Conservation (phyloP, 306 rosid species). For the Fragaria iinumae region DNA sequence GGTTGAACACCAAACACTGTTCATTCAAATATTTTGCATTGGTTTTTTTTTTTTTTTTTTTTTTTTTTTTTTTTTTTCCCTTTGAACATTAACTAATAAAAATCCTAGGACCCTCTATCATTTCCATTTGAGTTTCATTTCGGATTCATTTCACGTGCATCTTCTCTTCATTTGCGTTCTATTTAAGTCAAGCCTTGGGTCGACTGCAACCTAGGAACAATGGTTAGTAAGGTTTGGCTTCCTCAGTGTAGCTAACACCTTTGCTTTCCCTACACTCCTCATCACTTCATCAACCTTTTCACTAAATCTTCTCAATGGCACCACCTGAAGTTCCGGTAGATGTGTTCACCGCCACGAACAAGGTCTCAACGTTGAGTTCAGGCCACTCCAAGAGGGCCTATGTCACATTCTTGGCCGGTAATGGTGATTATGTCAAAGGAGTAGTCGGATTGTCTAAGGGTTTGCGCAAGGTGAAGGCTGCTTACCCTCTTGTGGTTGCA, state of each 20-base stretch:
- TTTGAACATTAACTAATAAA: not conserved
- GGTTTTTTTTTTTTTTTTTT: not conserved
- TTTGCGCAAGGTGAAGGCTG: slow-evolving; percentile 46
- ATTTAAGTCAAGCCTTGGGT: slow-evolving; percentile 24
- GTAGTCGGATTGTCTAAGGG: slow-evolving; percentile 63
- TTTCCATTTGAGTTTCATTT: slow-evolving; percentile 45
- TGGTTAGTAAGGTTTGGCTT: slow-evolving; percentile 27
- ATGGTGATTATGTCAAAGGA: slow-evolving; percentile 63
- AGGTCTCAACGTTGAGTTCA: slow-evolving; percentile 15
- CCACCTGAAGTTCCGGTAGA: slow-evolving; percentile 29
- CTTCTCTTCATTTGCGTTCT: slow-evolving; percentile 25
- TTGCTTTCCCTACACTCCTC: slow-evolving; percentile 28
- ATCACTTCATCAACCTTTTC: not conserved
- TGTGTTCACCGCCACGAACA: slow-evolving; percentile 19
- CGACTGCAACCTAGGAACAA: slow-evolving; percentile 25
- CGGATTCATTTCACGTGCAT: slow-evolving; percentile 33
- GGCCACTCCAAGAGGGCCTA: slow-evolving; percentile 40
- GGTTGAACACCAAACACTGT: slow-evolving; percentile 27
- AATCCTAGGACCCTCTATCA: not conserved
- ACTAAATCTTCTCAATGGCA: slow-evolving; percentile 25
- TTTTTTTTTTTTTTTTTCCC: not conserved
- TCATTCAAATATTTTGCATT: slow-evolving; percentile 23
- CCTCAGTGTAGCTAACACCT: slow-evolving; percentile 16
- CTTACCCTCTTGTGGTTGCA: slow-evolving; percentile 62
- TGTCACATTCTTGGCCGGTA: slow-evolving; percentile 61